phyloP scores from a whole-genome alignment of 2,329 filamentous ascomycete species.

The Aureobasidium sp. region DNA sequence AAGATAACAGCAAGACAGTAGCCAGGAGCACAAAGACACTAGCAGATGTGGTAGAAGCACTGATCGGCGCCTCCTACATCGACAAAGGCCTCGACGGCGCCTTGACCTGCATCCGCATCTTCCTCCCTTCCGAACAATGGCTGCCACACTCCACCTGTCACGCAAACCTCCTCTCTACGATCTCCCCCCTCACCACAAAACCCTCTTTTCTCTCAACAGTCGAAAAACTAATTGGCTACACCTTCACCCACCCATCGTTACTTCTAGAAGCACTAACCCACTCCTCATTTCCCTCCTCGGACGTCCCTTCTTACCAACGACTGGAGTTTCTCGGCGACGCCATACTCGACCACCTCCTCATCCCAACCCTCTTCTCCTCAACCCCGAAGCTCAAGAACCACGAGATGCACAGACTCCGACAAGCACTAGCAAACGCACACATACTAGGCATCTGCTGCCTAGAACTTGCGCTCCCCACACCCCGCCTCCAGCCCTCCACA shows the following conservation, averaged over 20 bases:
- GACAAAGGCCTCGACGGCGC: slow-evolving; percentile 62
- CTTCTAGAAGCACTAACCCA: slow-evolving; percentile 79
- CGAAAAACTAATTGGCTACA: slow-evolving; percentile 63
- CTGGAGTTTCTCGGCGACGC: slow-evolving; percentile 86
- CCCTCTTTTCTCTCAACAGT: slow-evolving; percentile 29
- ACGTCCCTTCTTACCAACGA: slow-evolving; percentile 59
- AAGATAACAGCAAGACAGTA: slow-evolving; percentile 27
- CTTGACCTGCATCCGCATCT: slow-evolving; percentile 55
- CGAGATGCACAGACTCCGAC: slow-evolving; percentile 69
- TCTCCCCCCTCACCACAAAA: not conserved
- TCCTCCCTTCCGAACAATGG: slow-evolving; percentile 51
- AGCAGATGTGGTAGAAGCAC: slow-evolving; percentile 79
- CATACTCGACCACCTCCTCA: slow-evolving; percentile 71
- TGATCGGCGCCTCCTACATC: slow-evolving; percentile 69
- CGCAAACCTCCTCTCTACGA: not conserved
- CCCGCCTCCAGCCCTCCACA: slow-evolving; percentile 20
- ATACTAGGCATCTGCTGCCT: slow-evolving; percentile 73
- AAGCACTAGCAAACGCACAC: slow-evolving; percentile 70
- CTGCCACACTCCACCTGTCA: slow-evolving; percentile 8
- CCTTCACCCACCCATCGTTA: slow-evolving; percentile 60
- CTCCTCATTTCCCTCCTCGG: slow-evolving; percentile 47
- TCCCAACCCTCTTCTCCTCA: slow-evolving; percentile 52
- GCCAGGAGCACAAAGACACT: slow-evolving; percentile 67
- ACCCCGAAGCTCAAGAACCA: slow-evolving; percentile 44
- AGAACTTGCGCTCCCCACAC: slow-evolving; percentile 41